Evolutionary conservation across 345 rosid species (phyloP), one percentile per base, ranked within the genome.

Genomic region (Populus simonii): DNA sequence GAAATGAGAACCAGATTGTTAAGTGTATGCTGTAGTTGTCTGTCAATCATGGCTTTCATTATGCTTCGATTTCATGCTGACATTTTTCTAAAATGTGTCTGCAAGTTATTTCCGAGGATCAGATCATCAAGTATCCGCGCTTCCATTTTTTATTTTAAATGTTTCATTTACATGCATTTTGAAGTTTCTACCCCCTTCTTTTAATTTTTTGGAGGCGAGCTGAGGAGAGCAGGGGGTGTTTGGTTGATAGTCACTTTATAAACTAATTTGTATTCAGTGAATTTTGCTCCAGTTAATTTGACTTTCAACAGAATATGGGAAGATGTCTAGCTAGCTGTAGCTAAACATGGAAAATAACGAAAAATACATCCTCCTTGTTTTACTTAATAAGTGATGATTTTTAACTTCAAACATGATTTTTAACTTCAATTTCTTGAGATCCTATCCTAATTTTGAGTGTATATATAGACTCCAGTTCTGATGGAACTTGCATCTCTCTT

Each of bases 271-370:
- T 66, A 36, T 36, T 35, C 23, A 16, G 23, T 15, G 5, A 31
- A 66, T 66, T 66, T 66, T 66, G n/a, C 43, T 35, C 70, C n/a
- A 66, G 70, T 66, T 18, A 35, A 35, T 66, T 36, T 66, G 70
- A 9, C 43, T 66, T 66, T 35, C 22, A 35, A 16, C 8, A 18
- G 43, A 57, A 57, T 3, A 57, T n/a, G 63, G 63, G 63, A 57
- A 9, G 29, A 57, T 1, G 29, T 57, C 29, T 57, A 57, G 63
- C 63, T 9, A 9, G 27, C 27, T 57, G 63, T 23, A 57, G 13
- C 63, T 57, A 57, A 57, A n/a, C 63, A n/a, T 57, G 63, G 63
- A 57, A 57, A n/a, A n/a, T 33, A 1, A 57, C 1, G 0, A n/a
- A 57, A 57, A 57, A 57, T n/a, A n/a, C 63, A 57, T 57, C 63